Conservation (phyloP, 768 basidiomycete species). For the Termitomyces sp. region DNA sequence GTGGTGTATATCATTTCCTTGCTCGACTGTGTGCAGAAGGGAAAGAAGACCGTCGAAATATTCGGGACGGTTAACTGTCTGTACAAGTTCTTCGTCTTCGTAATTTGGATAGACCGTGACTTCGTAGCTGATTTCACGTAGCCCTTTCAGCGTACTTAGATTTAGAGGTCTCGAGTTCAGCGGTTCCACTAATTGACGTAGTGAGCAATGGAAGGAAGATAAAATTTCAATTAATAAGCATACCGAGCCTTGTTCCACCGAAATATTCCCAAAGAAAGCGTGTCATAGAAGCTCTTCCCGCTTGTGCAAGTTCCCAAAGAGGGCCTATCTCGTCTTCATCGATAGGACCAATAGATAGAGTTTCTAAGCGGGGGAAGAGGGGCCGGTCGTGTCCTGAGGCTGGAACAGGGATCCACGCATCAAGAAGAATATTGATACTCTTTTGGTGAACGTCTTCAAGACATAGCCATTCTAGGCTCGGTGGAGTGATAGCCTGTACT, state of each 20-base stretch:
- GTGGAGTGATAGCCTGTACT: not conserved
- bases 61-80: not conserved
- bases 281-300: not conserved
- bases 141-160: not conserved
- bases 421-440: not conserved
- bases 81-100: not conserved
- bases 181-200: not conserved
- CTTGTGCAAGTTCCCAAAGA: not conserved
- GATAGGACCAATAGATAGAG: not conserved
- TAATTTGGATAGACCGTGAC: not conserved
- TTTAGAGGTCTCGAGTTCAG: not conserved
- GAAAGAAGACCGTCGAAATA: conserved; percentile 4
- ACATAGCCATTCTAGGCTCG: not conserved
- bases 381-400: not conserved
- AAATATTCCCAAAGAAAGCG: conserved; percentile 7
- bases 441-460: not conserved
- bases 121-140: conserved; percentile 5
- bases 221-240: not conserved
- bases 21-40: conserved; percentile 1
- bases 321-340: not conserved
- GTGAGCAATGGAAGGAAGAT: not conserved
- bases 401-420: not conserved
- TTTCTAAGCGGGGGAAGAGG: not conserved
- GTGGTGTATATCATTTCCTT: not conserved
- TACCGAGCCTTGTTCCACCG: not conserved